phyloP scores from a whole-genome alignment of 1,284 basidiomycete species.

The Austroboletus novae-zelandiae region DNA sequence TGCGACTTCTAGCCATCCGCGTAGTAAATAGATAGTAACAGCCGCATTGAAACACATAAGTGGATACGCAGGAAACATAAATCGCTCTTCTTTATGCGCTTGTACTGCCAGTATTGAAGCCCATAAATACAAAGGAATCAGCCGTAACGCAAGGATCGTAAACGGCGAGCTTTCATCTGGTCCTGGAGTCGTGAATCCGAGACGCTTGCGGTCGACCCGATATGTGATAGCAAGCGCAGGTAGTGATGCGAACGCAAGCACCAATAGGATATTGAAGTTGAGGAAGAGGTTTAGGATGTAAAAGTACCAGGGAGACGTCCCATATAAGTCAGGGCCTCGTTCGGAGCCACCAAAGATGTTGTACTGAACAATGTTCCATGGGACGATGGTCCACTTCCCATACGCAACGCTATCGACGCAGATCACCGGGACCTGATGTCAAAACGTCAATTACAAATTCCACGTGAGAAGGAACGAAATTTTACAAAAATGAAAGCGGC shows the following conservation, averaged over 20 bases:
- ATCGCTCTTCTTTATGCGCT: slow-evolving; percentile 96
- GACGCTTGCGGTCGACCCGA: slow-evolving; percentile 71
- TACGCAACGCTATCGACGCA: slow-evolving; percentile 87
- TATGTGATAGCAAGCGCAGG: slow-evolving; percentile 82
- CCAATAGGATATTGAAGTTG: slow-evolving; percentile 89
- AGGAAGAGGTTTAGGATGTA: slow-evolving; percentile 86
- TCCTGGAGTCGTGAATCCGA: slow-evolving; percentile 60
- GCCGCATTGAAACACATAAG: slow-evolving; percentile 94
- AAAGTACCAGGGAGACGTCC: slow-evolving; percentile 83
- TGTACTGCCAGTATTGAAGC: slow-evolving; percentile 75
- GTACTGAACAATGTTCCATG: slow-evolving; percentile 93
- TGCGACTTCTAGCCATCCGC: slow-evolving; percentile 81
- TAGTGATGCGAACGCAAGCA: slow-evolving; percentile 77
- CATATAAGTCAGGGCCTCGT: slow-evolving; percentile 90
- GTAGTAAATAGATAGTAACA: slow-evolving; percentile 75
- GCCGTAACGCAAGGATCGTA: slow-evolving; percentile 69
- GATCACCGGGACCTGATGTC: slow-evolving; percentile 72
- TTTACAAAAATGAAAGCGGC: slow-evolving; percentile 68
- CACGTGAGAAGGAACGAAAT: background rate
- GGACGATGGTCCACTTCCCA: slow-evolving; percentile 74
- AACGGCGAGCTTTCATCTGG: slow-evolving; percentile 74
- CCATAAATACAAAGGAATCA: slow-evolving; percentile 92
- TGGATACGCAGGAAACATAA: slow-evolving; percentile 95
- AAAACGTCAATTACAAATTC: slow-evolving; percentile 1
- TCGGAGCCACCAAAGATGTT: slow-evolving; percentile 82